These are phyloP conservation scores for Neoconidiobolus thromboides DNA, from an alignment of 371 early-diverging fungal species.

Conservation along the genomic window DNA sequence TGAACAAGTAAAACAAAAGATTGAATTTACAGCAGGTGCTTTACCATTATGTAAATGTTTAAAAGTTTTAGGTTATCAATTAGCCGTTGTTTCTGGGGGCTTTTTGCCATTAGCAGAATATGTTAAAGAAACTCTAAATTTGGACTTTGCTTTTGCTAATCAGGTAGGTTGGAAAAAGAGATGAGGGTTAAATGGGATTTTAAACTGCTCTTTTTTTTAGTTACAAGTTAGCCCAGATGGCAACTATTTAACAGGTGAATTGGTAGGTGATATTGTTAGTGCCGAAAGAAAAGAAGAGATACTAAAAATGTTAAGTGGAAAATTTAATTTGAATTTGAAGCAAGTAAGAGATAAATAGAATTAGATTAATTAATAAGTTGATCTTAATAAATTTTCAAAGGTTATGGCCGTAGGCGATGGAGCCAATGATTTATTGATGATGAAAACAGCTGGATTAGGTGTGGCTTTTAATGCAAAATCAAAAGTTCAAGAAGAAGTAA, in stretches of 20 bases:
- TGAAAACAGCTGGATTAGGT: slow-evolving; percentile 88
- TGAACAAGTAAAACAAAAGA: slow-evolving; percentile 43
- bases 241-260: slow-evolving; percentile 59
- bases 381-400: slow-evolving; percentile 10
- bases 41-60: slow-evolving; percentile 82
- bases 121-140: slow-evolving; percentile 69
- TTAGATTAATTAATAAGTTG: background rate
- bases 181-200: background rate
- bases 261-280: slow-evolving; percentile 73
- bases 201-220: slow-evolving; percentile 12
- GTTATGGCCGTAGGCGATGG: slow-evolving; percentile 99
- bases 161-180: slow-evolving; percentile 22
- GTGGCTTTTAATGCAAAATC: slow-evolving; percentile 98
- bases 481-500: slow-evolving; percentile 67
- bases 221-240: slow-evolving; percentile 72
- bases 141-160: slow-evolving; percentile 95
- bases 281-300: slow-evolving; percentile 85
- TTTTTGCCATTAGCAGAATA: slow-evolving; percentile 81
- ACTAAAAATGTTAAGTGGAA: slow-evolving; percentile 83
- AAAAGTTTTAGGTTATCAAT: slow-evolving; percentile 77
- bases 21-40: slow-evolving; percentile 87
- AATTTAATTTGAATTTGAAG: slow-evolving; percentile 67
- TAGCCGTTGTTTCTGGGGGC: slow-evolving; percentile 91
- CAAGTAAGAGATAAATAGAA: slow-evolving; percentile 24
- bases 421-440: slow-evolving; percentile 97